A percentile compares a stretch with the other conserved stretches of the same genome.
Conservation (phyloP, 345 rosid genomes). For the Hypericum androsaemum region DNA sequence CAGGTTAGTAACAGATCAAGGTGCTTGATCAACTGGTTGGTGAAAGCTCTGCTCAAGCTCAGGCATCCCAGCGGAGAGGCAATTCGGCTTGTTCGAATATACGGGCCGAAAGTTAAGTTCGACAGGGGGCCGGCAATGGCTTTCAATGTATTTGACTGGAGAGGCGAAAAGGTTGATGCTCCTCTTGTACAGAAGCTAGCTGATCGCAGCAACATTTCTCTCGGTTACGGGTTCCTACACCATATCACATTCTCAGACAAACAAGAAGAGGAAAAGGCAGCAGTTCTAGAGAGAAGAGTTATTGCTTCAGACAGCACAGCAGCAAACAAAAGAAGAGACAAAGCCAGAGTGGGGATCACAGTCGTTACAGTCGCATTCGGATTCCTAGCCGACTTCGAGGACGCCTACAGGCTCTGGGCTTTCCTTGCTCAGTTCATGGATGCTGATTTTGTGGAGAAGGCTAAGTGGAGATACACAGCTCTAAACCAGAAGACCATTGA, state of each 20-base stretch:
- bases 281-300: slow-evolving; percentile 36
- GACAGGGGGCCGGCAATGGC: slow-evolving; percentile 87
- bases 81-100: slow-evolving; percentile 49
- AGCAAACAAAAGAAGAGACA: slow-evolving; percentile 27
- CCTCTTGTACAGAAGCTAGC: slow-evolving; percentile 84
- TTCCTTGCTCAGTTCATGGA: slow-evolving; percentile 82
- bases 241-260: slow-evolving; percentile 55
- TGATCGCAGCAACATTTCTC: slow-evolving; percentile 57
- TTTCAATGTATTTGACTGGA: slow-evolving; percentile 74
- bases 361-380: slow-evolving; percentile 75
- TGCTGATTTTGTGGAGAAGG: slow-evolving; percentile 85
- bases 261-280: slow-evolving; percentile 41
- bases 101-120: slow-evolving; percentile 74
- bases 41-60: slow-evolving; percentile 66
- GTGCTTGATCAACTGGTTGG: slow-evolving; percentile 86
- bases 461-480: slow-evolving; percentile 61
- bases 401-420: slow-evolving; percentile 67
- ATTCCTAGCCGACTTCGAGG: slow-evolving; percentile 74
- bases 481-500: slow-evolving; percentile 54
- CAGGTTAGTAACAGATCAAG: slow-evolving; percentile 60
- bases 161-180: slow-evolving; percentile 69
- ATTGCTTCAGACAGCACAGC: slow-evolving; percentile 15
- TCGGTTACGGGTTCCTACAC: slow-evolving; percentile 57
- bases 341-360: slow-evolving; percentile 35
- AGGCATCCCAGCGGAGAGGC: slow-evolving; percentile 56